Base-by-base conservation (phyloP, 768 basidiomycete species). In the Trametes cubensis region DNA sequence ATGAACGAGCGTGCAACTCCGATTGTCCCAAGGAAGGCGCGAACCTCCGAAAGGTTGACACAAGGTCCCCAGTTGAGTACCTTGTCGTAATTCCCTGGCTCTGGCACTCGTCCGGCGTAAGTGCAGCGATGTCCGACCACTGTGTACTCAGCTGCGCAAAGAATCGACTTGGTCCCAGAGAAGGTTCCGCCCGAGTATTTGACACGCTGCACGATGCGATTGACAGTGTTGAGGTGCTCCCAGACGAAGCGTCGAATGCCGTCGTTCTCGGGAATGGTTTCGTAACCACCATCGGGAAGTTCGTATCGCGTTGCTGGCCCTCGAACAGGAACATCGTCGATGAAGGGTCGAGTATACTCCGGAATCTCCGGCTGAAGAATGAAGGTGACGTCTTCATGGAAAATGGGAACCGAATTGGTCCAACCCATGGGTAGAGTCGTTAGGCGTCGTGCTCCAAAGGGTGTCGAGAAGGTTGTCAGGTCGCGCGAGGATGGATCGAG, bases 51-150 rank as follows among this genome's bases (percentile, higher is more conserved):
- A 25, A 67, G 50, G n/a, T 44, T 44, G 3, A 38, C 39, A 23
- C 65, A 67, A 0, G 66, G 51, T 0, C 65, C 66, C 73, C 73
- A 72, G 47, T 58, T 67, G 38, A 44, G 13, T 47, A 69, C 65
- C 41, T 78, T 78, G 11, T 56, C 47, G 47, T 55, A 61, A 40
- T 68, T 15, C 68, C 62, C 10, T 53, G 69, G 60, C 4, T 78
- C 72, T 0, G 76, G 75, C 0, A 74, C 26, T 0, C 69, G 63
- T 0, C 76, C 80, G 20, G 76, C 67, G 11, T 67, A 72, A 0
- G 74, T 79, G 56, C 78, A 80, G 0, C 51, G 53, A 46, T 82
- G 77, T 0, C 79, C 78, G 0, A 83, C 55, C 0, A 81, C 70
- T 0, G 46, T 58, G 56, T 55, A 38, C 14, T 58, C 56, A 4